Evolutionary conservation across 768 basidiomycete species (phyloP).

Genomic region (Mycena epipterygia): DNA sequence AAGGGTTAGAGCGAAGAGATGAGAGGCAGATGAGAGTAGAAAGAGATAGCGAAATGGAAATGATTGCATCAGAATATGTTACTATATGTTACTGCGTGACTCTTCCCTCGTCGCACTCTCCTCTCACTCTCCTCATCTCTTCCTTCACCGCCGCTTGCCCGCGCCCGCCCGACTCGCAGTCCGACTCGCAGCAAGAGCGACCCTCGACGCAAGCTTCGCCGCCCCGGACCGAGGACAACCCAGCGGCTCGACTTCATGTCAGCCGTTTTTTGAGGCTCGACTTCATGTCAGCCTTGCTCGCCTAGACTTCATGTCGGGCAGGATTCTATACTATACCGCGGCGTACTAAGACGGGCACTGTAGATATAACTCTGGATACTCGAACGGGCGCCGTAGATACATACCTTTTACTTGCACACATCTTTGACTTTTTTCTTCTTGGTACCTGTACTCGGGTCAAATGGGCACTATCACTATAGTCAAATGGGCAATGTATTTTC

Average conservation of each 20-base stretch:
- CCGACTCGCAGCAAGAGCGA: no score
- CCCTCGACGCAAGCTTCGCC: no score
- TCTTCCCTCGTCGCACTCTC: no score
- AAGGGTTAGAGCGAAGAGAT: neutral
- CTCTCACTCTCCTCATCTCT: no score
- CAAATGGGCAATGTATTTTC: no score
- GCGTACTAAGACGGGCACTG: neutral
- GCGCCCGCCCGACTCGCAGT: no score
- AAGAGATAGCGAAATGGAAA: no score
- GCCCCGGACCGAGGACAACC: no score
- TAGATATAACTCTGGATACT: neutral
- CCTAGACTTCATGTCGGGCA: neutral
- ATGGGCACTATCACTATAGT: neutral
- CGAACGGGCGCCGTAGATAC: neutral
- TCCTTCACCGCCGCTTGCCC: no score
- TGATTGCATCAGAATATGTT: no score
- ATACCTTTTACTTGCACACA: neutral
- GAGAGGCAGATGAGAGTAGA: no score
- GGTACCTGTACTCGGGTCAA: neutral
- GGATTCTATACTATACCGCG: neutral
- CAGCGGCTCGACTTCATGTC: neutral
- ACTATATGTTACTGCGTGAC: no score
- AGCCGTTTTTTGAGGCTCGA: neutral
- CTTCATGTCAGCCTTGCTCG: neutral
- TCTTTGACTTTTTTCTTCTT: neutral